A percentile compares a stretch with the other conserved stretches of the same genome.
Evolutionary conservation across 352 stramenopile genomes (phyloP).

Genomic region (Phytophthora palmivora): DNA sequence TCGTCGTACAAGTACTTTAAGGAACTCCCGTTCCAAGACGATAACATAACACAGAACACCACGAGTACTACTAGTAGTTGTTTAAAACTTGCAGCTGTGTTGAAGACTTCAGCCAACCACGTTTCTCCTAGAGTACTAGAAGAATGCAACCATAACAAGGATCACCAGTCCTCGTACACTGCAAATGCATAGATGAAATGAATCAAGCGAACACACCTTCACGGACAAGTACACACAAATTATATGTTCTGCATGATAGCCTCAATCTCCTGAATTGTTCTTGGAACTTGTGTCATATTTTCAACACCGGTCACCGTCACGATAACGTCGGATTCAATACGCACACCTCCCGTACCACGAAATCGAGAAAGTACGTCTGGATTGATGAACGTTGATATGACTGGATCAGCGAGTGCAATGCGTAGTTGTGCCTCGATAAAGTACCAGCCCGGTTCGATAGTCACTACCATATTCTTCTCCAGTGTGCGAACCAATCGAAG

Average conservation of each 20-base stretch:
- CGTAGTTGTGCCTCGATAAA: slow-evolving; percentile 97
- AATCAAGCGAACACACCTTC: not conserved
- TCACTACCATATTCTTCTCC: slow-evolving; percentile 94
- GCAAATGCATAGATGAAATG: slow-evolving; percentile 22
- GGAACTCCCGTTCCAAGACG: slow-evolving; percentile 7
- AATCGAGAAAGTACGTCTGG: slow-evolving; percentile 87
- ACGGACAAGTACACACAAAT: not conserved
- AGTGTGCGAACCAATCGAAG: slow-evolving; percentile 94
- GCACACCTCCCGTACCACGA: slow-evolving; percentile 93
- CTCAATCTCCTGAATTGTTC: slow-evolving; percentile 93
- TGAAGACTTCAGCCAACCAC: slow-evolving; percentile 13
- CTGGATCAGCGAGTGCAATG: slow-evolving; percentile 81
- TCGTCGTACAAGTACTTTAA: slow-evolving; percentile 8
- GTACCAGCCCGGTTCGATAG: slow-evolving; percentile 98
- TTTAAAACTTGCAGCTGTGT: not conserved
- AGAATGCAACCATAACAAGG: slow-evolving; percentile 4
- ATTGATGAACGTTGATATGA: slow-evolving; percentile 80
- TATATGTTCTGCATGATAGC: slow-evolving; percentile 79
- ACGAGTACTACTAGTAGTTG: slow-evolving; percentile 17
- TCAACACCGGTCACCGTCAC: slow-evolving; percentile 93
- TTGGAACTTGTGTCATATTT: slow-evolving; percentile 95
- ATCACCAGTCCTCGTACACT: not conserved
- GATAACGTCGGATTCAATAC: slow-evolving; percentile 97
- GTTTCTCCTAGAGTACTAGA: slow-evolving; percentile 4
- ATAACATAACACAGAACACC: not conserved